Evolutionary conservation across 129 eudicot genomes (phyloP), one percentile per base, ranked within the genome.

Genomic region (Daucus carota): DNA sequence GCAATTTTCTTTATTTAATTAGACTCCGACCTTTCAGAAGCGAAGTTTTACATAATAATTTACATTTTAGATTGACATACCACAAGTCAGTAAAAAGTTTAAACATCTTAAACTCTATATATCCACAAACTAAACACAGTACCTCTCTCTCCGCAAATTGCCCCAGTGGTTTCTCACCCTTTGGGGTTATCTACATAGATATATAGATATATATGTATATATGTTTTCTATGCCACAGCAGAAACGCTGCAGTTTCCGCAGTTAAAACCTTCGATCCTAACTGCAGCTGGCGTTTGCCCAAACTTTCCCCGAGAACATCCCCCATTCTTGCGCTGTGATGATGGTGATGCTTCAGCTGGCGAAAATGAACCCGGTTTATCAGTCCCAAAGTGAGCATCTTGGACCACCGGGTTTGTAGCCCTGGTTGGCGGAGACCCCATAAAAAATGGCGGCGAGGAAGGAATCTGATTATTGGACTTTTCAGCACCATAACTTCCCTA

Each of bases 201-300:
- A 63, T n/a, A n/a, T n/a, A n/a, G n/a, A n/a, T n/a, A n/a, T n/a
- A n/a, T n/a, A n/a, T n/a, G n/a, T n/a, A n/a, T n/a, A n/a, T 29
- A 63, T 29, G 20, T 63, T 57, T 36, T 31, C 76, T 83, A 85
- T 1, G 86, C 91, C 46, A 87, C 78, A 22, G 85, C 89, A 70
- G 90, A 84, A 36, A 86, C 81, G 80, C 88, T 75, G 68, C 84
- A 70, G 65, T 71, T 83, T 40, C 80, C 85, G 47, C 96, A 87
- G 71, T 87, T 85, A 82, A 89, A 89, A 38, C 96, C 96, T 80
- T 85, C 92, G 28, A 89, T 82, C 76, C 96, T 87, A 42, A 82
- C 84, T 48, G 86, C 79, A 47, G 85, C 86, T 42, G 84, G 87
- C 28, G 62, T 83, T 42, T 83, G 83, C 73, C 85, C 84, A 52